Conservation (phyloP, 2,329 filamentous ascomycete genomes). For the Claviceps sp. region DNA sequence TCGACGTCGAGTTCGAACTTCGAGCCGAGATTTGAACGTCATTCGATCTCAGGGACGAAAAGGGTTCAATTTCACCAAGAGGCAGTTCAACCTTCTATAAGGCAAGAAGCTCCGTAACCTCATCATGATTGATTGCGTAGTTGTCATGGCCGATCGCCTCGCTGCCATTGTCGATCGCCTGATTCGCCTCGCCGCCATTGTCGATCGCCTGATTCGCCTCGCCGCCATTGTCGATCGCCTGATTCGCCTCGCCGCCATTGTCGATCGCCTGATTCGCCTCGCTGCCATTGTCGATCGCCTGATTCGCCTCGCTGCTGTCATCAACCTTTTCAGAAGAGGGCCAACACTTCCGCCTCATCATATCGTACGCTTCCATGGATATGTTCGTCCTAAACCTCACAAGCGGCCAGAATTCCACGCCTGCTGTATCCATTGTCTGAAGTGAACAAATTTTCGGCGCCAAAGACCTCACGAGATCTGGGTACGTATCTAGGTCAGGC, state of each 20-base stretch:
- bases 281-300: no score
- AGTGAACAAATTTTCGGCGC: conserved; percentile 7
- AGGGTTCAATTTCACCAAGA: not conserved
- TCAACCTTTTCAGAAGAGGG: not conserved
- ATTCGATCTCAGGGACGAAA: conserved; percentile 3
- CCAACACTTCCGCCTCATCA: conserved; percentile 6
- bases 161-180: no score
- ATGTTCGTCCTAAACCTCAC: conserved; percentile 14
- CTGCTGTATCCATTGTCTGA: not conserved
- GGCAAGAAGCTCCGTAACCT: no score
- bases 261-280: no score
- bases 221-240: no score
- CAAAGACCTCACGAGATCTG: conserved; percentile 15
- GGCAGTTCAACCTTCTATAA: conserved; percentile 9
- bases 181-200: no score
- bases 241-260: no score
- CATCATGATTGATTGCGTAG: not conserved
- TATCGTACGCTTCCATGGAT: conserved; percentile 9
- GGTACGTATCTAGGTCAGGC: conserved; percentile 19
- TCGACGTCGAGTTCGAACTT: not conserved
- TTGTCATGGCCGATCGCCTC: conserved; percentile 9
- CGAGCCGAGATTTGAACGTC: conserved; percentile 5
- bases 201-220: no score
- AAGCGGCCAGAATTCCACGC: conserved; percentile 17
- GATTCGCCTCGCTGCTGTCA: conserved; percentile 1